Conservation (phyloP, 2,329 filamentous ascomycete species). For the Colletotrichum spinosum region DNA sequence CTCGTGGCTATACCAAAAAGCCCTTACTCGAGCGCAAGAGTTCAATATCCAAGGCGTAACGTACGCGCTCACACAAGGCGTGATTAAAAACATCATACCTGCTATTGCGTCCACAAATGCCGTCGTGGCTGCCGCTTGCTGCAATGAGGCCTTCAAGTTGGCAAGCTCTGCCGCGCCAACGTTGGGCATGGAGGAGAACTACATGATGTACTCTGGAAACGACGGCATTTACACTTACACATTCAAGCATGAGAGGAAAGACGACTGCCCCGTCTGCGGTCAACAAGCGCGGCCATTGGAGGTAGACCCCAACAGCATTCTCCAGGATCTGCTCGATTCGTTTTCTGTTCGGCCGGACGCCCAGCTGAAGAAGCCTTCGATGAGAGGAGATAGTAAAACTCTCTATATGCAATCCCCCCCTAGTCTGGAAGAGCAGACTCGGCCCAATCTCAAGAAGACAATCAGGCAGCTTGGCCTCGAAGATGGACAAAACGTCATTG, state of each 20-base stretch:
- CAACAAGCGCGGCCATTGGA: slow-evolving; percentile 81
- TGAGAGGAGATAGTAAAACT: slow-evolving; percentile 82
- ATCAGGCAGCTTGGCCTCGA: slow-evolving; percentile 78
- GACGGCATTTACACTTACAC: slow-evolving; percentile 98
- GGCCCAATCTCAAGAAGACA: slow-evolving; percentile 83
- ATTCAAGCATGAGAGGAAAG: slow-evolving; percentile 93
- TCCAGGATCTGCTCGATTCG: slow-evolving; percentile 87
- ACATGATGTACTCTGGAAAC: slow-evolving; percentile 99
- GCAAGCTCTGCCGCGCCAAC: slow-evolving; percentile 84
- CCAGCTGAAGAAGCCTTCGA: slow-evolving; percentile 92
- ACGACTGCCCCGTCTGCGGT: slow-evolving; percentile 95
- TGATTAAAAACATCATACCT: slow-evolving; percentile 99
- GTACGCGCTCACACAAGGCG: slow-evolving; percentile 94
- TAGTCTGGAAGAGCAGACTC: slow-evolving; percentile 84
- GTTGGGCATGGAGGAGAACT: slow-evolving; percentile 84
- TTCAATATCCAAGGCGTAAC: slow-evolving; percentile 94
- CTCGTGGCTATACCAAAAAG: slow-evolving; percentile 93
- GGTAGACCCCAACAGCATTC: slow-evolving; percentile 76
- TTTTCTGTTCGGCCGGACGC: slow-evolving; percentile 86
- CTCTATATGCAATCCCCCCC: slow-evolving; percentile 91
- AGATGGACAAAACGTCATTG: slow-evolving; percentile 88
- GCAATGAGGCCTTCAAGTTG: slow-evolving; percentile 97
- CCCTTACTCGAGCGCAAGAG: slow-evolving; percentile 82
- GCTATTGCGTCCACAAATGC: slow-evolving; percentile 98
- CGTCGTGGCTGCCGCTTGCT: slow-evolving; percentile 94